Percentiles rank a stretch among this genome's conserved stretches.
Evolutionary conservation across 2,329 filamentous ascomycete genomes (phyloP).

Genomic region (Monosporascus ibericus): DNA sequence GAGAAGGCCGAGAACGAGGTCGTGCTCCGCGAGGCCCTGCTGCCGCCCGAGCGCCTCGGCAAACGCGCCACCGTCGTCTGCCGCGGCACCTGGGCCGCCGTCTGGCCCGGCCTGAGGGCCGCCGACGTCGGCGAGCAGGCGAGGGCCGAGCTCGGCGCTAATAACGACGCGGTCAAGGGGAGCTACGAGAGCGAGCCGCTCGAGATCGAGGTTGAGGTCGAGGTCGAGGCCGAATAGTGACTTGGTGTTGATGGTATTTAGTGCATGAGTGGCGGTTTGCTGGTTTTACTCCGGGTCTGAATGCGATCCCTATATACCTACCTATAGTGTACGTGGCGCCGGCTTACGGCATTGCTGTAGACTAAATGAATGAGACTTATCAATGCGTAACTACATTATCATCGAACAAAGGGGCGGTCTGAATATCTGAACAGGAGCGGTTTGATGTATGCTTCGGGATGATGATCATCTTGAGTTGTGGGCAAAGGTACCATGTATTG

Average conservation of each 20-base stretch:
- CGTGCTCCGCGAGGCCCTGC: slow-evolving; percentile 29
- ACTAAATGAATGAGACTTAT: no score
- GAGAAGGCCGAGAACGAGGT: slow-evolving; percentile 28
- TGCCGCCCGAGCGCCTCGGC: slow-evolving; percentile 29
- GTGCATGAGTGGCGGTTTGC: no score
- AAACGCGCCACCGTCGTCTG: slow-evolving; percentile 27
- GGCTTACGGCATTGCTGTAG: no score
- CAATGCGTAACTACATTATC: no score
- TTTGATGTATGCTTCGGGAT: no score
- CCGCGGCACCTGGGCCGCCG: slow-evolving; percentile 32
- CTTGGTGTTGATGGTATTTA: not conserved
- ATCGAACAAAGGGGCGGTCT: no score
- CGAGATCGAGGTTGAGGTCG: slow-evolving; percentile 15
- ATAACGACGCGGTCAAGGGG: slow-evolving; percentile 15
- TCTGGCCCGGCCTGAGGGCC: slow-evolving; percentile 24
- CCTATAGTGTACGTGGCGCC: no score
- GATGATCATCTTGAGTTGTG: no score
- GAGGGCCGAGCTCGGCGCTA: slow-evolving; percentile 14
- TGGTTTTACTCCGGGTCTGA: no score
- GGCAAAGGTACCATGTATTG: no score
- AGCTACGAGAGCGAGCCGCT: slow-evolving; percentile 18
- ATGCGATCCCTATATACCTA: not conserved
- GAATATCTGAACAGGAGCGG: no score
- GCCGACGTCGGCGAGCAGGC: slow-evolving; percentile 14
- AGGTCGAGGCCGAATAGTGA: slow-evolving; percentile 3